Conservation (phyloP, 1,284 basidiomycete genomes). For the Malassezia vespertilionis region DNA sequence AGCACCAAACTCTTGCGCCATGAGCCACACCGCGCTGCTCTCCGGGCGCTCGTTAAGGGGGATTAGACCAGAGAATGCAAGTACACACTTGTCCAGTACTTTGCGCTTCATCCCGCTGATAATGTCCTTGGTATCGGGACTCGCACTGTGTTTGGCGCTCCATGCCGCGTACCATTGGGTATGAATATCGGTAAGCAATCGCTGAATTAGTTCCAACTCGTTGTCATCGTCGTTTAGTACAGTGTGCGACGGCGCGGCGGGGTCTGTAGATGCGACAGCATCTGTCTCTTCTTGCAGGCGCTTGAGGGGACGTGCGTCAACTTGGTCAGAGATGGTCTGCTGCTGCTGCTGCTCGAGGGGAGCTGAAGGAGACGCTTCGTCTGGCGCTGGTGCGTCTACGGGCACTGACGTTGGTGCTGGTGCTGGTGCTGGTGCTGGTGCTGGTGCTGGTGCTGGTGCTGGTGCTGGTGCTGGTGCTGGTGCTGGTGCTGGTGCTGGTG, state of each 20-base stretch:
- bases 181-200: conserved; percentile 71
- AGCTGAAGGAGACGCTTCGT: not conserved
- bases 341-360: conserved; percentile 15
- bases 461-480: conserved; percentile 8
- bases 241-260: not conserved
- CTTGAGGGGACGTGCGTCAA: conserved; percentile 73
- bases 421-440: conserved; percentile 1
- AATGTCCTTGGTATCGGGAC: conserved; percentile 55
- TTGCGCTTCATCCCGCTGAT: conserved; percentile 67
- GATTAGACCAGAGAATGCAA: conserved; percentile 87
- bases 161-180: conserved; percentile 56
- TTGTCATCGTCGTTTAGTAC: conserved; percentile 54
- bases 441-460: not conserved
- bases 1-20: conserved; percentile 79
- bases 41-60: conserved; percentile 70
- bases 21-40: conserved; percentile 67
- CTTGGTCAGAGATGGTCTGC: conserved; percentile 60
- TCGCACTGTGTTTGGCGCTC: conserved; percentile 13
- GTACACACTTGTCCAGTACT: conserved; percentile 64
- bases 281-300: conserved; percentile 48
- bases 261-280: conserved; percentile 16
- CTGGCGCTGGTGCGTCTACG: no score
- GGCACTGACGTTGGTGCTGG: no score
- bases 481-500: not conserved
- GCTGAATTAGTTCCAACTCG: conserved; percentile 66